Base-by-base conservation (phyloP, 495 filamentous ascomycete genomes). In the Tuber borchii region DNA sequence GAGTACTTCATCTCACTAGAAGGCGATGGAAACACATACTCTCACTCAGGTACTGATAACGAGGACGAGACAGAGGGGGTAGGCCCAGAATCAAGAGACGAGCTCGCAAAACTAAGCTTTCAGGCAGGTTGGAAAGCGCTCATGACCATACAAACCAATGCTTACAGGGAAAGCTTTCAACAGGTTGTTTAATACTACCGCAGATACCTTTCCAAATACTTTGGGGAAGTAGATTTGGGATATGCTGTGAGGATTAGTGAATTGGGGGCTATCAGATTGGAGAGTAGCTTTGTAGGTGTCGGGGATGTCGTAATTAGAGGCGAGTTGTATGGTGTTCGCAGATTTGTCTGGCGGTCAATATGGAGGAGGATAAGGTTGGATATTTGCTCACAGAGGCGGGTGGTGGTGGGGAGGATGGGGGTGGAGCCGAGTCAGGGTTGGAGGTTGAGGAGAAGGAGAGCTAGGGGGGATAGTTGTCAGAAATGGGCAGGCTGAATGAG, bases 351-450 rank as follows among this genome's bases (percentile, higher is more conserved):
- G 88, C 97, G 6, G 92, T 97, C 81, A 94, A 94, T 76, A 97
- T 97, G 94, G 96, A 99, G 83, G 94, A 96, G 26, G 95, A 99
- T 74, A 95, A 99, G 84, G 97, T 94, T 94, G 93, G 94, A 71
- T 94, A 95, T 83, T 83, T 92, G 77, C 43, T 86, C 37, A 65
- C 56, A 17, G 56, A 65, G 56, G 26, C 2, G 34, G 34, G 34
- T 37, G 2, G 34, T 37, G 34, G 34, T 37, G 34, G 34, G 34
- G 34, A 37, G 34, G 34, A 37, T 37, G 34, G 34, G 34, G 34
- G 2, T 37, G 34, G 34, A 37, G 34, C 2, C 34, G 34, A 1
- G 34, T 37, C n/a, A n/a, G 34, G 34, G 34, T 37, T 37, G 34
- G 34, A 37, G 34, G 34, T 37, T 37, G 34, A 37, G 34, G 19